Evolutionary conservation across 2,329 filamentous ascomycete species (phyloP).

Genomic region (Ascochyta koolunga): DNA sequence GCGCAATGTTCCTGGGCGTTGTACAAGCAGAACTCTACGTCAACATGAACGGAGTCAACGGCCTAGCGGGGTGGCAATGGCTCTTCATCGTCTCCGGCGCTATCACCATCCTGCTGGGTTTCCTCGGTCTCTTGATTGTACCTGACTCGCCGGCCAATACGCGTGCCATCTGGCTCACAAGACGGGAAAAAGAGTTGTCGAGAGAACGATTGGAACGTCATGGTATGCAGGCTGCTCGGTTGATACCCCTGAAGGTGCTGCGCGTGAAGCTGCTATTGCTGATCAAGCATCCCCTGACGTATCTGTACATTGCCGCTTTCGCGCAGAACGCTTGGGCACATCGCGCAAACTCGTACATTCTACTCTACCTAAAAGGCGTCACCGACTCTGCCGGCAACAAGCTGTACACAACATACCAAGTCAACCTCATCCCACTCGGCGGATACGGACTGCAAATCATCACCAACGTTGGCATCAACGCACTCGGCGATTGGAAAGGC

Average conservation of each 20-base stretch:
- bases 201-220: slow-evolving; percentile 5
- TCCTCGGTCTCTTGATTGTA: slow-evolving; percentile 11
- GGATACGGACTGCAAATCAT: slow-evolving; percentile 16
- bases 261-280: slow-evolving; percentile 10
- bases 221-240: slow-evolving; percentile 8
- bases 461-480: slow-evolving; percentile 14
- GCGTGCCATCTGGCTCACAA: slow-evolving; percentile 18
- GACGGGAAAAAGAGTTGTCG: not conserved
- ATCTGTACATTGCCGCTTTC: slow-evolving; percentile 15
- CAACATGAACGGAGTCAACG: slow-evolving; percentile 9
- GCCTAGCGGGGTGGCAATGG: slow-evolving; percentile 11
- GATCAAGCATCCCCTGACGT: slow-evolving; percentile 13
- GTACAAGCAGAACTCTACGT: slow-evolving; percentile 9
- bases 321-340: slow-evolving; percentile 19
- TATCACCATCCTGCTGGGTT: slow-evolving; percentile 17
- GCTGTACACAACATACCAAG: slow-evolving; percentile 16
- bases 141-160: slow-evolving; percentile 20
- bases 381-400: slow-evolving; percentile 6
- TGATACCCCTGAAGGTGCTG: slow-evolving; percentile 6
- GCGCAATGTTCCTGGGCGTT: slow-evolving; percentile 7
- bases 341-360: slow-evolving; percentile 19
- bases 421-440: slow-evolving; percentile 21
- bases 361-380: slow-evolving; percentile 18
- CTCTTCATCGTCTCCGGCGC: slow-evolving; percentile 11
- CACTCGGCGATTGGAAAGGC: slow-evolving; percentile 15